Conservation (phyloP, 352 stramenopile genomes). For the Globisporangium apiculatum region DNA sequence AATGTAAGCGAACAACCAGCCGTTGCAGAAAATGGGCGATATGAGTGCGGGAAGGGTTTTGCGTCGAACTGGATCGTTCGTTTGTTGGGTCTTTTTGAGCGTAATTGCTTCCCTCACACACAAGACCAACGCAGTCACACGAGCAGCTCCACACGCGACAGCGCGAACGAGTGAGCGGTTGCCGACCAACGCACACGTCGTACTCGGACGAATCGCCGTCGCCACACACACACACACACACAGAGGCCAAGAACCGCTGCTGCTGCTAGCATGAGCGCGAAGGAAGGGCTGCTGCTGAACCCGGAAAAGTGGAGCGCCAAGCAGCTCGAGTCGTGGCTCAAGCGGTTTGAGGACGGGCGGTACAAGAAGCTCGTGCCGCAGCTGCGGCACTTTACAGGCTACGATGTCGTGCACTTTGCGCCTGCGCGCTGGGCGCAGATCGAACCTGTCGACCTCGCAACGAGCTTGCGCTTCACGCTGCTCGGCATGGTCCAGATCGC, state of each 20-base stretch:
- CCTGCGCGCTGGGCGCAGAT: conserved; percentile 50
- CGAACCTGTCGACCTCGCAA: conserved; percentile 54
- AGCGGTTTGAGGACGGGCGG: conserved; percentile 62
- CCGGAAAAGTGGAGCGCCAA: conserved; percentile 75
- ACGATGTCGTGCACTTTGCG: conserved; percentile 63
- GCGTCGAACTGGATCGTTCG: too few relatives aligned
- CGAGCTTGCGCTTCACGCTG: conserved; percentile 78
- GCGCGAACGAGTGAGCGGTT: too few relatives aligned
- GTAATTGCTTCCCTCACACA: too few relatives aligned
- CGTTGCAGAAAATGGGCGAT: too few relatives aligned
- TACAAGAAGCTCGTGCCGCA: conserved; percentile 46
- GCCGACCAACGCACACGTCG: too few relatives aligned
- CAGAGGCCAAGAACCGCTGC: conserved; percentile 26
- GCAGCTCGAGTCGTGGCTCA: conserved; percentile 74
- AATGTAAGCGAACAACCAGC: too few relatives aligned
- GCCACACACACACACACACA: neutral
- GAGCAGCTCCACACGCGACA: too few relatives aligned
- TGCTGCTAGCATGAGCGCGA: conserved; percentile 84
- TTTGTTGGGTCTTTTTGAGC: too few relatives aligned
- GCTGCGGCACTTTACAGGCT: conserved; percentile 53
- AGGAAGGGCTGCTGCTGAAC: conserved; percentile 78
- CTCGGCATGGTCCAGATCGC: conserved; percentile 83
- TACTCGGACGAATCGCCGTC: too few relatives aligned
- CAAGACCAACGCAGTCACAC: too few relatives aligned
- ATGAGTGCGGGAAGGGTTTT: too few relatives aligned